Evolutionary conservation across 495 filamentous ascomycete species (phyloP), one percentile per base, ranked within the genome.

Genomic region (Oidiodendron maius): DNA sequence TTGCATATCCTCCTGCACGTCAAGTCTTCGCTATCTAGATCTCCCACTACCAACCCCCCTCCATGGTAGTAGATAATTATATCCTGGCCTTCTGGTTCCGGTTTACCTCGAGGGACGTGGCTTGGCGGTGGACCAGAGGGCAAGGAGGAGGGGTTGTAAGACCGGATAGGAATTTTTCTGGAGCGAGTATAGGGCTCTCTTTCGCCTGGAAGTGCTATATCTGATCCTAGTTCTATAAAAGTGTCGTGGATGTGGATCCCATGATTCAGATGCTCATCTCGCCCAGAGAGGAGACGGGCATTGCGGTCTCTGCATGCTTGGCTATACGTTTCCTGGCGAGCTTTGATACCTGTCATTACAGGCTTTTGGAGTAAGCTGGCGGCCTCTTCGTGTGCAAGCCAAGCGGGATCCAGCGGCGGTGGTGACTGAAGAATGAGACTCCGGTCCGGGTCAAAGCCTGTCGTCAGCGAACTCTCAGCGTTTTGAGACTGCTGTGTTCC

Each of bases 31-130:
- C 45, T 59, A 55, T 61, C 59, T 9, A 59, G 49, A 40, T 60
- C 57, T 3, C 64, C 62, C 1, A 67, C 56, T 23, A 52, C 47
- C 0, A 67, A 41, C 0, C 62, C 64, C 15, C 61, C 62, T 4
- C 64, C 64, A 42, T 65, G 64, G 48, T 56, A 60, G 52, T 67
- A 65, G 22, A 64, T 45, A 21, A 63, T 52, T 1, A 54, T 48
- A 9, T 17, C 23, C 9, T 13, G 9, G 3, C 17, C 23, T 18
- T 36, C 42, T 18, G 23, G 22, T 13, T 35, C 36, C 4, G 20
- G 9, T 30, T 5, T 24, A 21, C 24, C 3, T 5, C 15, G 11
- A 28, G 4, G 8, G 17, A 28, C 25, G 3, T n/a, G 21, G 34
- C 13, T 12, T 9, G 30, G 12, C 10, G 21, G 10, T 21, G 46